phyloP scores from a whole-genome alignment of 2,329 filamentous ascomycete genomes.

The Curvularia hawaiiensis region DNA sequence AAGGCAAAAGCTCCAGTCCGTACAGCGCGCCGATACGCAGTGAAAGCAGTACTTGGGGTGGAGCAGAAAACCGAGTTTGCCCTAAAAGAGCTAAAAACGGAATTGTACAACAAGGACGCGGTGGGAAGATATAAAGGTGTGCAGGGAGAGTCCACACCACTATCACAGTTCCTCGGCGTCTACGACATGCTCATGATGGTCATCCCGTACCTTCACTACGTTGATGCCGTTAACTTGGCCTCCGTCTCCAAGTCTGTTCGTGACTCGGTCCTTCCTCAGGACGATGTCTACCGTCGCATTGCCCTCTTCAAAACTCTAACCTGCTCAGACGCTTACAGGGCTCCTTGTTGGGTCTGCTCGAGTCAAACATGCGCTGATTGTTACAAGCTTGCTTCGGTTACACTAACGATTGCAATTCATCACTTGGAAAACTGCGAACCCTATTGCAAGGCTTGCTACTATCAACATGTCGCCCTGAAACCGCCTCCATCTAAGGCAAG shows the following conservation, averaged over 20 bases:
- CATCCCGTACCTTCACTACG: constrained; percentile 33
- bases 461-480: constrained; percentile 1
- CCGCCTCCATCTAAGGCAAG: not conserved
- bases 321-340: constrained; percentile 17
- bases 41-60: constrained; percentile 23
- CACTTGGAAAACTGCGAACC: constrained; percentile 31
- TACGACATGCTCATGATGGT: constrained; percentile 40
- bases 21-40: constrained; percentile 18
- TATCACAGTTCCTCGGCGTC: constrained; percentile 34
- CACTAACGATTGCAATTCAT: constrained; percentile 14
- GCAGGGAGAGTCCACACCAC: constrained; percentile 8
- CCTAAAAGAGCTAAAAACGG: constrained; percentile 14
- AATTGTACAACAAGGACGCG: not conserved
- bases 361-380: constrained; percentile 31
- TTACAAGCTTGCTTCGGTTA: constrained; percentile 8
- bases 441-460: constrained; percentile 34
- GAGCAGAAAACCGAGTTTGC: constrained; percentile 20
- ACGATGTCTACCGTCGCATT: constrained; percentile 22
- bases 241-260: constrained; percentile 34
- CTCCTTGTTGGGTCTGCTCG: constrained; percentile 30
- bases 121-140: constrained; percentile 7
- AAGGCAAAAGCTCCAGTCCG: constrained; percentile 23
- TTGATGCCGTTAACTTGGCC: constrained; percentile 32
- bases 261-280: constrained; percentile 27
- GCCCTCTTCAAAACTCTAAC: constrained; percentile 29